Conservation (phyloP, 2,329 filamentous ascomycete species). For the Claviceps sp. region DNA sequence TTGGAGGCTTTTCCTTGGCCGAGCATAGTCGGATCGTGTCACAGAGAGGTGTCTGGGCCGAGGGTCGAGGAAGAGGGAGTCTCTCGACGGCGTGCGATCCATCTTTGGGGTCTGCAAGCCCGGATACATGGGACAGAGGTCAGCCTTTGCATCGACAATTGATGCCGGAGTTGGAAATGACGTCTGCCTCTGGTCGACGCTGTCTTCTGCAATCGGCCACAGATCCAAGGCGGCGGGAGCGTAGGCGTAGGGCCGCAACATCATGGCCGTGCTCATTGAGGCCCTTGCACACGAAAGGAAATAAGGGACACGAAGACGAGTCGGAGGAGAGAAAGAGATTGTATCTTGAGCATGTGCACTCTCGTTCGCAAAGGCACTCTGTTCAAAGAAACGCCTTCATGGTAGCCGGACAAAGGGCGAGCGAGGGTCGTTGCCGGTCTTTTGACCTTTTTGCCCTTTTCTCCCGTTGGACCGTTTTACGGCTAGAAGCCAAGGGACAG, state of each 20-base stretch:
- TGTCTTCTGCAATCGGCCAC: conserved; percentile 5
- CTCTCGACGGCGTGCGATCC: conserved; percentile 10
- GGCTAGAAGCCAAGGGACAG: neutral
- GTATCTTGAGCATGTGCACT: neutral
- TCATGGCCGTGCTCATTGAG: conserved; percentile 9
- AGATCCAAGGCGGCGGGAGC: conserved; percentile 7
- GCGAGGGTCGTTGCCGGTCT: neutral
- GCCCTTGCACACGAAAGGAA: neutral
- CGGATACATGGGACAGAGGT: conserved; percentile 18
- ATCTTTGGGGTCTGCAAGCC: conserved; percentile 17
- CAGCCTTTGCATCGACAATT: conserved; percentile 9
- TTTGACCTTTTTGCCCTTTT: neutral
- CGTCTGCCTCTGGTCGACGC: conserved; percentile 6
- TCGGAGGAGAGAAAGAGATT: neutral
- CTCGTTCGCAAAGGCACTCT: neutral
- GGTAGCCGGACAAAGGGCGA: neutral
- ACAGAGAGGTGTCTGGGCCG: conserved; percentile 23
- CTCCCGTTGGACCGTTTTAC: neutral
- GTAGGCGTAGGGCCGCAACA: conserved; percentile 6
- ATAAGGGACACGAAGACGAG: neutral
- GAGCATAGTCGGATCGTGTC: neutral
- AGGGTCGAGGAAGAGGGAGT: conserved; percentile 14
- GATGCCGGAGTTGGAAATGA: conserved; percentile 4
- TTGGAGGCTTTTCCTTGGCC: conserved; percentile 3
- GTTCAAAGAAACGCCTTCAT: neutral